phyloP scores from a whole-genome alignment of 352 stramenopile genomes.

The Albugo laibachii region DNA sequence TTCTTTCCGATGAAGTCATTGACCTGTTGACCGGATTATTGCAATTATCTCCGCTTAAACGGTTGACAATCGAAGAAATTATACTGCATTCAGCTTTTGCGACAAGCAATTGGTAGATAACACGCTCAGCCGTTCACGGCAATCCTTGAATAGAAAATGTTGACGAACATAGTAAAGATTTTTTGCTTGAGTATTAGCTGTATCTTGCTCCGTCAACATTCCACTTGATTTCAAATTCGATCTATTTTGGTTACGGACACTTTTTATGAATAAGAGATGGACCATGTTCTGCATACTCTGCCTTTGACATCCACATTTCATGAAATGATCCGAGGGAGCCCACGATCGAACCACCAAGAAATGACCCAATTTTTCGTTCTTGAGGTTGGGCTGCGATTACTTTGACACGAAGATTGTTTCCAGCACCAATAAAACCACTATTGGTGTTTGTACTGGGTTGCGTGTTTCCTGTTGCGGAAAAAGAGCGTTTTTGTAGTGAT shows the following conservation, averaged over 20 bases:
- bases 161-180: too few relatives aligned
- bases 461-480: slow-evolving; percentile 11
- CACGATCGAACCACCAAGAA: slow-evolving; percentile 92
- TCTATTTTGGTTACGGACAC: slow-evolving; percentile 32
- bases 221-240: too few relatives aligned
- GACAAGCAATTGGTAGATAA: background rate
- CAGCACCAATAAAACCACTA: slow-evolving; percentile 1
- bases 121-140: too few relatives aligned
- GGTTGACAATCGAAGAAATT: slow-evolving; percentile 16
- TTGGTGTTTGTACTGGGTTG: background rate
- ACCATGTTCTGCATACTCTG: slow-evolving; percentile 97
- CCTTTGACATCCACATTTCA: slow-evolving; percentile 98
- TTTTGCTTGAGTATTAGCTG: too few relatives aligned
- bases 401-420: slow-evolving; percentile 22
- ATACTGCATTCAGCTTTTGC: slow-evolving; percentile 7
- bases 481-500: slow-evolving; percentile 17
- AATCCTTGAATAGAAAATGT: too few relatives aligned
- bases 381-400: slow-evolving; percentile 37
- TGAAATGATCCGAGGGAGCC: slow-evolving; percentile 94
- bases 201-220: too few relatives aligned
- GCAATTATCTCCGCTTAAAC: slow-evolving; percentile 19
- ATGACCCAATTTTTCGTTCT: slow-evolving; percentile 47
- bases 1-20: slow-evolving; percentile 9
- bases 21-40: slow-evolving; percentile 20
- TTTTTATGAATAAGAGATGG: slow-evolving; percentile 94